Evolutionary conservation across 306 rosid genomes (phyloP).

Genomic region (Lathyrus tuberosus): DNA sequence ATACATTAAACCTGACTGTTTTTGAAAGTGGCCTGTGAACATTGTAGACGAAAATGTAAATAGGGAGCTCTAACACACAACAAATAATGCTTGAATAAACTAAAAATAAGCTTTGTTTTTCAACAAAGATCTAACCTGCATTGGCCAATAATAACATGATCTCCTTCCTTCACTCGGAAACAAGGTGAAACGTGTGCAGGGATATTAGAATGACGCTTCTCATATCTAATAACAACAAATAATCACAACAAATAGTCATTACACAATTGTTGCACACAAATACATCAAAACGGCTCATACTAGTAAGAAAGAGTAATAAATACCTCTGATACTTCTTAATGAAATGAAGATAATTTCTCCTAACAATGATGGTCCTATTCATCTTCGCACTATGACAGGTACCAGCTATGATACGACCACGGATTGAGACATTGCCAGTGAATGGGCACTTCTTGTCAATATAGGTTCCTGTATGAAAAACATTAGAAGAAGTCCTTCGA

Average conservation of each 20-base stretch:
- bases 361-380: conserved; percentile 10
- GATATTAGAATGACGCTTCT: conserved; percentile 11
- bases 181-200: conserved; percentile 13
- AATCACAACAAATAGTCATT: not conserved
- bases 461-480: not conserved
- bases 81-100: not conserved
- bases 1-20: conserved; percentile 7
- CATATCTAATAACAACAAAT: not conserved
- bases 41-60: not conserved
- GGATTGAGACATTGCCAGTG: conserved; percentile 11
- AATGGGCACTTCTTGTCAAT: conserved; percentile 4
- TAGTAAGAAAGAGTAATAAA: not conserved
- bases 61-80: not conserved
- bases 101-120: not conserved
- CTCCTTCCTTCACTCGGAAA: conserved; percentile 14
- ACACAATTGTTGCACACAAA: not conserved
- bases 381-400: conserved; percentile 2
- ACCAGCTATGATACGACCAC: not conserved
- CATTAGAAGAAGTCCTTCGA: not conserved
- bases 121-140: not conserved
- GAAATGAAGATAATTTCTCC: conserved; percentile 10
- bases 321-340: conserved; percentile 9
- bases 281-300: not conserved
- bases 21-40: conserved; percentile 1
- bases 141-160: conserved; percentile 6